Evolutionary conservation across 768 basidiomycete genomes (phyloP).

Genomic region (Calocera viscosa): DNA sequence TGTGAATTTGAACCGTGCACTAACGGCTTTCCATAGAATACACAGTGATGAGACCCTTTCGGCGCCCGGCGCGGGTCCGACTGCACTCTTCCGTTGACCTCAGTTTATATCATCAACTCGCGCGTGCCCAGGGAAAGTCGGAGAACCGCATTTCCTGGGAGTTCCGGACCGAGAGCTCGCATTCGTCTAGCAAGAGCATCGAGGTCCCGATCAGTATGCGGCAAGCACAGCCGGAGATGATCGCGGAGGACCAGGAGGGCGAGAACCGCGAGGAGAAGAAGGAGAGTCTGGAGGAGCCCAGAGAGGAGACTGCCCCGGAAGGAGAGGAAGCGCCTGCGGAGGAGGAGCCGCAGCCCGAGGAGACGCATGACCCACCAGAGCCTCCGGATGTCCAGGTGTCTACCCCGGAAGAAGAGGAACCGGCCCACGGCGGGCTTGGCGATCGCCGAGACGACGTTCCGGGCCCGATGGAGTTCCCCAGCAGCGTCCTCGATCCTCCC

Average conservation of each 20-base stretch:
- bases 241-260: conserved; percentile 3
- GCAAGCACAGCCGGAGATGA: not conserved
- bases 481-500: not conserved
- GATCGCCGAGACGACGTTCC: not conserved
- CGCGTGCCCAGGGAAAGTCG: conserved; percentile 20
- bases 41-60: too few relatives aligned
- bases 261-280: conserved; percentile 2
- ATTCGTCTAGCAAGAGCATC: not conserved
- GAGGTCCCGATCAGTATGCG: not conserved
- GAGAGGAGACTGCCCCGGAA: too few relatives aligned
- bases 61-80: too few relatives aligned
- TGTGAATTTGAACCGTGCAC: too few relatives aligned
- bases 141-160: conserved; percentile 49
- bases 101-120: too few relatives aligned
- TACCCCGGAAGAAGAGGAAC: not conserved
- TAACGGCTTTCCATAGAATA: too few relatives aligned
- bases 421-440: not conserved
- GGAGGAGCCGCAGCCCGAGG: not conserved
- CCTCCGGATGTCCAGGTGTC: not conserved
- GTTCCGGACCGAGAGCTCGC: conserved; percentile 24
- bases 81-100: too few relatives aligned
- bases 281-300: not conserved
- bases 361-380: not conserved
- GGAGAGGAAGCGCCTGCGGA: not conserved
- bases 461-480: not conserved